phyloP scores from a whole-genome alignment of 805 yeast genomes.

The Candida krabiensis region DNA sequence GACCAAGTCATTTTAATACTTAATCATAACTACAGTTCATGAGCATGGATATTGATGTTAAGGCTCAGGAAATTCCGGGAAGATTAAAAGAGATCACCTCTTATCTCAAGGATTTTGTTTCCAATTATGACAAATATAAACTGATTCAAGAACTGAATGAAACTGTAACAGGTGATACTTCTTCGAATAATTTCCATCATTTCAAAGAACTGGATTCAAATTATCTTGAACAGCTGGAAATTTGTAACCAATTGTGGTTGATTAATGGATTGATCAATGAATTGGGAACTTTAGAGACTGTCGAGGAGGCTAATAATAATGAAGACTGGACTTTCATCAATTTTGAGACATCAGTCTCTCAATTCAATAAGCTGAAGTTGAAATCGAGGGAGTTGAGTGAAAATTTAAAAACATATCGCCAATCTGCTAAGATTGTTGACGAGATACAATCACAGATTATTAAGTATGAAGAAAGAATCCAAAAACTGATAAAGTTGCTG shows the following conservation, averaged over 20 bases:
- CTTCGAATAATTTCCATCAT: not conserved
- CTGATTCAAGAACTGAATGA: slow-evolving; percentile 12
- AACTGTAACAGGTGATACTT: not conserved
- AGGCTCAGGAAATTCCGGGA: not conserved
- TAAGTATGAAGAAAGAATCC: slow-evolving; percentile 8
- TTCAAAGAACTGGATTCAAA: slow-evolving; percentile 17
- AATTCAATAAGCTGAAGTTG: slow-evolving; percentile 16
- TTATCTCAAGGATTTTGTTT: slow-evolving; percentile 1
- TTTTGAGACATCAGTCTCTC: slow-evolving; percentile 15
- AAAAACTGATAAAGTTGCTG: slow-evolving; percentile 7
- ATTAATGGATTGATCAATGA: slow-evolving; percentile 31
- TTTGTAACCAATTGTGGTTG: slow-evolving; percentile 32
- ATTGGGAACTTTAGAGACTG: slow-evolving; percentile 12
- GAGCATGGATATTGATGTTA: not conserved
- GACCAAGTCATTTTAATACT: too few relatives aligned
- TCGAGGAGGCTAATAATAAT: slow-evolving; percentile 1
- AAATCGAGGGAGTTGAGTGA: slow-evolving; percentile 14
- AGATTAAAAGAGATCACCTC: slow-evolving; percentile 1
- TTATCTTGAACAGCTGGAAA: slow-evolving; percentile 26
- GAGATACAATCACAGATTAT: slow-evolving; percentile 14
- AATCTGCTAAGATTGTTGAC: slow-evolving; percentile 14
- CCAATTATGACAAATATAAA: slow-evolving; percentile 12
- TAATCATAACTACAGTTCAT: not conserved
- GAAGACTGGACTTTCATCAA: slow-evolving; percentile 14
- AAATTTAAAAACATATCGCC: not conserved